phyloP scores from a whole-genome alignment of 2,329 filamentous ascomycete species.

The Mycogone perniciosa region DNA sequence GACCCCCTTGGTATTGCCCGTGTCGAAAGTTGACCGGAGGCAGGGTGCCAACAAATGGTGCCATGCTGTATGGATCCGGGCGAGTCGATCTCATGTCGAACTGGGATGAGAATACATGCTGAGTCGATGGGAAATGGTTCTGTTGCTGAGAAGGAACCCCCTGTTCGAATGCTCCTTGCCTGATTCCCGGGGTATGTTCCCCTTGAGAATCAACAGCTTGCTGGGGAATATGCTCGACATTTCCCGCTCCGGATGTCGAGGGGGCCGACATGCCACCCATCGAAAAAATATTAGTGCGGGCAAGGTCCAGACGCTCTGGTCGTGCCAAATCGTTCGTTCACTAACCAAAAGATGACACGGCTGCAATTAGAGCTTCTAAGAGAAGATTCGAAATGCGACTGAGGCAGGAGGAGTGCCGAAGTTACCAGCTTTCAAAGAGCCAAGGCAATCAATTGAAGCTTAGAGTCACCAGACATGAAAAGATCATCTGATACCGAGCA shows the following conservation, averaged over 20 bases:
- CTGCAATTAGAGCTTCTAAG: neutral
- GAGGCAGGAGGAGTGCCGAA: neutral
- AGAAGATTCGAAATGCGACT: too few species aligned
- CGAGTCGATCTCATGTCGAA: slow-evolving; percentile 35
- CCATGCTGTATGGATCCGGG: slow-evolving; percentile 41
- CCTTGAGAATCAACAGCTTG: slow-evolving; percentile 1
- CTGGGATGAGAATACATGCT: slow-evolving; percentile 37
- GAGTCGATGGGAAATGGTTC: slow-evolving; percentile 17
- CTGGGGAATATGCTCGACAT: slow-evolving; percentile 15
- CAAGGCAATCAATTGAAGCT: neutral
- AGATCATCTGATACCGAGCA: neutral
- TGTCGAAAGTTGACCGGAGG: slow-evolving; percentile 36
- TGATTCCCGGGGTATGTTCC: neutral
- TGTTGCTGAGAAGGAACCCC: neutral
- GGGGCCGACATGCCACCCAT: slow-evolving; percentile 30
- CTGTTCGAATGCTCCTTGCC: neutral
- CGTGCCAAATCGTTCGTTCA: neutral
- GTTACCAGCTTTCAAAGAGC: too few species aligned
- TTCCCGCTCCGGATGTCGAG: slow-evolving; percentile 15
- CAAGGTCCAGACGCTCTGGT: neutral
- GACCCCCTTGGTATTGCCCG: slow-evolving; percentile 30
- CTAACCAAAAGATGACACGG: neutral
- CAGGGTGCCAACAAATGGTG: slow-evolving; percentile 36
- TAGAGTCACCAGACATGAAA: neutral
- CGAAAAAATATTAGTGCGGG: slow-evolving; percentile 12